Base-by-base conservation (phyloP, 1,284 basidiomycete species). In the Melampsora americana region DNA sequence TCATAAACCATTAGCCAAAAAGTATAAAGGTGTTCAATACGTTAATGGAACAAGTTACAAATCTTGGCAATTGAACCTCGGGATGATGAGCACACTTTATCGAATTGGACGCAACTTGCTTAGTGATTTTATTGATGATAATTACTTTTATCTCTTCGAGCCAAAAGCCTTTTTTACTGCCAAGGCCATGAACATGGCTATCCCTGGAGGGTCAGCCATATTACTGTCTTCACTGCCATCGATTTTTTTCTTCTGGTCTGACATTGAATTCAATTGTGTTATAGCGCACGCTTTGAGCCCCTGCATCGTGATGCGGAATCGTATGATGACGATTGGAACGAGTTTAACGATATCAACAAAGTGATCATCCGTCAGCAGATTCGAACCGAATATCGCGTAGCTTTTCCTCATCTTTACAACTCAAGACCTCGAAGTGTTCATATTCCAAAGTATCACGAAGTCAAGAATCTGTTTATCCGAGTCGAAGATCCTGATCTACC, bases 281-380 rank as follows among this genome's bases (percentile, higher is more conserved):
- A 16, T 48, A 76, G 74, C 61, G 74, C 74, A 26, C 74, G 74
- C 16, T 76, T 76, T 67, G 82, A 83, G 77, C 82, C 82, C 20
- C 79, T 83, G 32, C 82, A 80, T 84, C 89, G 95, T 66, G 96
- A 99, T 82, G 94, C 94, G 88, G 96, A 99, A 81, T 88, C 91
- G 12, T 97, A 93, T 81, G 96, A 99, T 82, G 95, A 99, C 83
- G 96, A 99, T 83, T 99, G 96, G 94, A 98, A 98, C 84, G 95
- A 99, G 84, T 99, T 99, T 82, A 99, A 99, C 83, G 96, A 99
- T 83, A 97, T 99, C 84, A 95, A 97, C 86, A 99, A 99, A 84
- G 92, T 99, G 82, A 97, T 99, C 84, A 99, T 99, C 79, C 93
- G 96, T 42, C 95, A 98, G 82, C 93, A 96, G 83, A 96, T 99